phyloP scores from a whole-genome alignment of 169 alveolate species.

The Cystoisospora suis region DNA sequence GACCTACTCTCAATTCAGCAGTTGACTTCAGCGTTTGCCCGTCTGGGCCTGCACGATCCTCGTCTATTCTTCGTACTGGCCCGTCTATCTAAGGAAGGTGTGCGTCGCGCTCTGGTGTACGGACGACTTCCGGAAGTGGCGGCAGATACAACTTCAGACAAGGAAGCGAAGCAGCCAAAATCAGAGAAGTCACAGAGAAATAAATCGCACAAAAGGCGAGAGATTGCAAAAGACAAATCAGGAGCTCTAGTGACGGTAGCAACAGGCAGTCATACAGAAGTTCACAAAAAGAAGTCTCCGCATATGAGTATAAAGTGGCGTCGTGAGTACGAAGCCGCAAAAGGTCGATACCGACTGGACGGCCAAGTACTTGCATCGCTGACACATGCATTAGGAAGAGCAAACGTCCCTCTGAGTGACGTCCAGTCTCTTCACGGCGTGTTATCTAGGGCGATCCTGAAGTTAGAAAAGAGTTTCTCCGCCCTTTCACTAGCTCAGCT shows the following conservation, averaged over 20 bases:
- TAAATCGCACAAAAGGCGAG: too few species aligned
- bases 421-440: neutral
- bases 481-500: slow-evolving; percentile 8
- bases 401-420: neutral
- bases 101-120: neutral
- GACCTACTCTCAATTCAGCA: slow-evolving; percentile 9
- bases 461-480: neutral
- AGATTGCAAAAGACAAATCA: neutral
- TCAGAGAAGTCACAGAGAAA: too few species aligned
- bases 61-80: slow-evolving; percentile 47
- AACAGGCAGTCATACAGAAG: neutral
- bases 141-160: too few species aligned
- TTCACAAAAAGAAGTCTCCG: neutral
- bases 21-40: slow-evolving; percentile 21
- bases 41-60: slow-evolving; percentile 41
- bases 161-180: too few species aligned
- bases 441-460: neutral
- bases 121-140: neutral
- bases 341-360: neutral
- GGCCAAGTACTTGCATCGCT: slow-evolving; percentile 15
- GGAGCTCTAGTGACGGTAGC: neutral
- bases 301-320: slow-evolving; percentile 22
- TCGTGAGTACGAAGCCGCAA: slow-evolving; percentile 4
- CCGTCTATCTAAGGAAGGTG: neutral
- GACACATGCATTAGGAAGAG: neutral